Evolutionary conservation across 495 filamentous ascomycete genomes (phyloP).

Genomic region (Penicillium tannophilum): DNA sequence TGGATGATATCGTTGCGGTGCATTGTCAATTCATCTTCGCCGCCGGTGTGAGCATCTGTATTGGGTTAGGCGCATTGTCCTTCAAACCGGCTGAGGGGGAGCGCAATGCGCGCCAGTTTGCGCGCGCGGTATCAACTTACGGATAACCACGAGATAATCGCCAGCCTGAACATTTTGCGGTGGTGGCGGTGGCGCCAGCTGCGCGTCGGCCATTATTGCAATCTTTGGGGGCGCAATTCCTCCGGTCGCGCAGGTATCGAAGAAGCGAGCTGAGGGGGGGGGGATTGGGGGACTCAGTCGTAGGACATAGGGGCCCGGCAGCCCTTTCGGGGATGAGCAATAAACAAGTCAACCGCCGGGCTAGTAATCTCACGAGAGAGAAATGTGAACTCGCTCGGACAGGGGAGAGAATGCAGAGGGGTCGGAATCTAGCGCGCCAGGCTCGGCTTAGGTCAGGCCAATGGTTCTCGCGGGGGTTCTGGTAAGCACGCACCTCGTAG

Average conservation of each 20-base stretch:
- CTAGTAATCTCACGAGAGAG: conserved; percentile 19
- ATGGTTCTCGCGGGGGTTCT: conserved; percentile 17
- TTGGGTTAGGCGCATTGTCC: conserved; percentile 20
- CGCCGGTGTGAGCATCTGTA: conserved; percentile 82
- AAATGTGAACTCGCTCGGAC: conserved; percentile 16
- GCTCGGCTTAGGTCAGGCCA: conserved; percentile 16
- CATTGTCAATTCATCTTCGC: conserved; percentile 89
- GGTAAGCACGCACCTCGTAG: conserved; percentile 20
- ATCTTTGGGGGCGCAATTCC: conserved; percentile 11
- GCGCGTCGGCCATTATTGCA: conserved; percentile 38
- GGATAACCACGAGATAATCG: conserved; percentile 73
- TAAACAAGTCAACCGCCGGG: conserved; percentile 9
- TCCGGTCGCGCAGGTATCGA: conserved; percentile 12
- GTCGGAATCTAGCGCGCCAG: conserved; percentile 26
- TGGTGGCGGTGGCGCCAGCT: conserved; percentile 31
- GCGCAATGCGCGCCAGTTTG: conserved; percentile 17
- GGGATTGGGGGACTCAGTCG: conserved; percentile 15
- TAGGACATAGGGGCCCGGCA: conserved; percentile 34
- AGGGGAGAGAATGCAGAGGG: conserved; percentile 32
- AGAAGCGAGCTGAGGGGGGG: conserved; percentile 4
- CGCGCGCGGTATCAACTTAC: conserved; percentile 55
- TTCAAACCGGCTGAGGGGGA: conserved; percentile 7
- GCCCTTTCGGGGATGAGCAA: conserved; percentile 26
- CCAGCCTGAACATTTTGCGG: conserved; percentile 58
- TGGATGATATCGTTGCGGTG: conserved; percentile 86